A percentile compares a stretch with the other conserved stretches of the same genome.
phyloP scores from a whole-genome alignment of 2,329 filamentous ascomycete genomes.

The Fusarium mexicanum region DNA sequence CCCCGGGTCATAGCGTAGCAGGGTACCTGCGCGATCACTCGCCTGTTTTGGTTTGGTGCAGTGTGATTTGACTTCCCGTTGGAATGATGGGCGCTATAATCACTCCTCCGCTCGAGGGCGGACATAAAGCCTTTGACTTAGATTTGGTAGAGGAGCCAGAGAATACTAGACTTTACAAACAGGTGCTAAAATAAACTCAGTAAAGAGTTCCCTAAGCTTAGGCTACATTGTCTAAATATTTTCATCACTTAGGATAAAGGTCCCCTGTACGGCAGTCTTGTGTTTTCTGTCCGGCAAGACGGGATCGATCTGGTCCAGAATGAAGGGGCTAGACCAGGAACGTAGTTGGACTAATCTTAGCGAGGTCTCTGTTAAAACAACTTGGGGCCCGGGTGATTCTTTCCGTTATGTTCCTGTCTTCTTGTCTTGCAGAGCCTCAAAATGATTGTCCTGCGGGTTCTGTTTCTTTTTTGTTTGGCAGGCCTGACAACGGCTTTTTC shows the following conservation, averaged over 20 bases:
- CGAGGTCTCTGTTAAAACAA: neutral
- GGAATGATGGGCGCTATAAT: neutral
- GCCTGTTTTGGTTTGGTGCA: neutral
- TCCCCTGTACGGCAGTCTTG: too few relatives aligned
- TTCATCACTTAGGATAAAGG: too few relatives aligned
- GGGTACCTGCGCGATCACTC: neutral
- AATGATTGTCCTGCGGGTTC: accelerated
- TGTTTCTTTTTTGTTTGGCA: neutral
- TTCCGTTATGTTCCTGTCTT: neutral
- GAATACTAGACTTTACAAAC: accelerated
- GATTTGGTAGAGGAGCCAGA: too few relatives aligned
- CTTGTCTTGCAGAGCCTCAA: neutral
- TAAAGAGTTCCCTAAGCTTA: too few relatives aligned
- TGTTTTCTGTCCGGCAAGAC: accelerated
- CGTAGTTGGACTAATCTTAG: neutral
- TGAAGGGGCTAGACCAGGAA: neutral
- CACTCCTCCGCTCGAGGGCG: neutral
- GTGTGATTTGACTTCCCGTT: neutral
- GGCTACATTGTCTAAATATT: too few relatives aligned
- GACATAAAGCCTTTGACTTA: accelerated
- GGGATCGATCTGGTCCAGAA: neutral
- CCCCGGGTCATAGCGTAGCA: neutral
- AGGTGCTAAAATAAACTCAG: too few relatives aligned
- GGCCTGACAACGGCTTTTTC: neutral
- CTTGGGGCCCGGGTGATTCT: neutral